Evolutionary conservation across 2,329 filamentous ascomycete genomes (phyloP), one percentile per base, ranked within the genome.

Genomic region (Magnaporthiopsis poae): DNA sequence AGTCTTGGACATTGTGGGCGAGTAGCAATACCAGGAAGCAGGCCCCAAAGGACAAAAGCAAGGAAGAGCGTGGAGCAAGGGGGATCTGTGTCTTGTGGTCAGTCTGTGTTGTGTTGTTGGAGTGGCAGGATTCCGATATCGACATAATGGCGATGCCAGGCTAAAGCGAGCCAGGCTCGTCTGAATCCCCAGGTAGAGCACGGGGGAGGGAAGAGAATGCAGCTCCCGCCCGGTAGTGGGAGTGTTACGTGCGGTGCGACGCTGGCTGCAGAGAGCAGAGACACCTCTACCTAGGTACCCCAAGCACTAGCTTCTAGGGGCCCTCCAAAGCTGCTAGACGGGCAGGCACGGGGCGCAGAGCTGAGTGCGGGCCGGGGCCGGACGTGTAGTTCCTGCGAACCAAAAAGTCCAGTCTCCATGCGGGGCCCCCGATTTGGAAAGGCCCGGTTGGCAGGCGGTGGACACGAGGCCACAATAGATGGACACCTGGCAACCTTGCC

Each of bases 1-100:
- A 66, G 78, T 77, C 76, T 83, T 84, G 67, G 77, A 79, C 81
- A 84, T 82, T 73, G 67, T 78, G 74, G 68, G 70, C 68, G 33
- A 46, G 21, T 21, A 35, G 46, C 27, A 59, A 52, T 56, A 52
- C 31, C 27, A 21, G 36, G 46, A 56, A 56, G 46, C 21, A 56
- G 46, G 46, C 46, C 39, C 46, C 39, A 52, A 56, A n/a, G 46
- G 46, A 56, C 46, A 21, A 25, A 56, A 56, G 46, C 46, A 13
- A 52, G 46, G 18, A 56, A 56, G 46, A n/a, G 46, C n/a, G n/a
- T 56, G 46, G 15, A 46, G 39, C 39, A 56, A 25, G 46, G 46
- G 21, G 46, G 46, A 56, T 56, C 46, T 56, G n/a, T 56, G 46
- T 56, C 18, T 56, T 56, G 18, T 56, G 46, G 46, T 56, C 21